Conservation (phyloP, 2,329 filamentous ascomycete species). For the Pseudocercospora fuligena region DNA sequence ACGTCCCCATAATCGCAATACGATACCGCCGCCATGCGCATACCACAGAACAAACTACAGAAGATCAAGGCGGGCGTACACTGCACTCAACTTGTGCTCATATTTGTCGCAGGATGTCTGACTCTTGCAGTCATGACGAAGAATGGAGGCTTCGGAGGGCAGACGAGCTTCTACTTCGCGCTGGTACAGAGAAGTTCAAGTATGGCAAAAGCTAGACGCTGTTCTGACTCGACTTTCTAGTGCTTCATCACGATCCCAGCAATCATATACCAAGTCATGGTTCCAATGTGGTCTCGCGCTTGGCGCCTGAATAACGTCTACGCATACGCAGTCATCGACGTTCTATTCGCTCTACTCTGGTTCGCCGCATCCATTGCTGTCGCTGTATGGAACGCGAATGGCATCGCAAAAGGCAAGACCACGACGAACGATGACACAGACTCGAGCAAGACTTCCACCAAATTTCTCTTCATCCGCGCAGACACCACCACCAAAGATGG, state of each 20-base stretch:
- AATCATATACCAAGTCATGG: constrained; percentile 63
- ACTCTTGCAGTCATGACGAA: constrained; percentile 64
- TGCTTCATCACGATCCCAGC: constrained; percentile 65
- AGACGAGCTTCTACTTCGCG: constrained; percentile 62
- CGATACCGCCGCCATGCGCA: constrained; percentile 43
- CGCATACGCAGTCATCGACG: constrained; percentile 62
- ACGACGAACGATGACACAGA: constrained; percentile 31
- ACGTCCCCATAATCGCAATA: neutral
- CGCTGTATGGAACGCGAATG: constrained; percentile 60
- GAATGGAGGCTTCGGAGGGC: constrained; percentile 57
- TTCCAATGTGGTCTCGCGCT: constrained; percentile 65
- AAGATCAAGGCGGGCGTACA: constrained; percentile 63
- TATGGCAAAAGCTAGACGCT: neutral
- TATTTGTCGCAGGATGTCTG: constrained; percentile 63
- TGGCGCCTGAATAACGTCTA: constrained; percentile 64
- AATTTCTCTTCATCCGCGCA: constrained; percentile 16
- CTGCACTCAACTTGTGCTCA: constrained; percentile 58
- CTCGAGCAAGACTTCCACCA: constrained; percentile 10
- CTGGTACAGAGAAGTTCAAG: constrained; percentile 50
- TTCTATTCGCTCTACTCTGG: constrained; percentile 61
- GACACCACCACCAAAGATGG: constrained; percentile 38
- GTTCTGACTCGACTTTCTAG: constrained; percentile 42
- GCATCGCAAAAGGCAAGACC: constrained; percentile 56
- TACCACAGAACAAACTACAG: constrained; percentile 54
- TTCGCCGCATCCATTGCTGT: constrained; percentile 63